Base-by-base conservation (phyloP, 208 protist genomes). In the Trypanosoma conorhini region DNA sequence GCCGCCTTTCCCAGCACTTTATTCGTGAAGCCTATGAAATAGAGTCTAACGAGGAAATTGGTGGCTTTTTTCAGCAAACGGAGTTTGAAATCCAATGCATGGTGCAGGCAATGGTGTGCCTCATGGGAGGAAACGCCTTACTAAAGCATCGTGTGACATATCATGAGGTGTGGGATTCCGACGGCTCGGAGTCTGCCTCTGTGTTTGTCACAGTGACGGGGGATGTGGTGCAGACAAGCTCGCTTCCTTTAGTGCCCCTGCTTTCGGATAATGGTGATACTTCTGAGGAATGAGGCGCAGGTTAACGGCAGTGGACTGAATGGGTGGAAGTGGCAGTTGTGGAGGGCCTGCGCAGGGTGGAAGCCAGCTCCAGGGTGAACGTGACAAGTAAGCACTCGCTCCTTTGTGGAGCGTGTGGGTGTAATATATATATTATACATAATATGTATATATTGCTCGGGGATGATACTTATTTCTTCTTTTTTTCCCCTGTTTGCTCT, bases 1-100 rank as follows among this genome's bases (percentile, higher is more conserved):
- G 92, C 30, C 83, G 84, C 30, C 85, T 98, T 68, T 96, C 90
- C 7, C 91, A 96, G 66, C 94, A 97, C 80, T 94, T 96, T 68
- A 88, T 98, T 52, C 92, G 94, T n/a, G 90, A 96, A 56, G 70
- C 78, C 60, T 81, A 90, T 57, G 82, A 90, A 33, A 82, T 85
- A 26, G 62, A 72, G 22, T 79, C 69, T 17, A 40, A 57, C 10
- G 76, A 63, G 12, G 66, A 82, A 24, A 71, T 96, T 38, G 85
- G 85, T 57, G 66, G 74, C 48, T 97, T 96, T 70, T 95, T 90
- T 62, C 82, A 92, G 52, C 59, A 82, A 21, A 87, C 77, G 0
- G 83, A 94, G 64, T 80, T 89, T 52, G 92, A 98, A 56, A 87
- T 95, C 13, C 73, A 88, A 64, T 86, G 82, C 71, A 70, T 85